Conservation (phyloP, 164 flowering plant species). For the Nymphaea thermarum region DNA sequence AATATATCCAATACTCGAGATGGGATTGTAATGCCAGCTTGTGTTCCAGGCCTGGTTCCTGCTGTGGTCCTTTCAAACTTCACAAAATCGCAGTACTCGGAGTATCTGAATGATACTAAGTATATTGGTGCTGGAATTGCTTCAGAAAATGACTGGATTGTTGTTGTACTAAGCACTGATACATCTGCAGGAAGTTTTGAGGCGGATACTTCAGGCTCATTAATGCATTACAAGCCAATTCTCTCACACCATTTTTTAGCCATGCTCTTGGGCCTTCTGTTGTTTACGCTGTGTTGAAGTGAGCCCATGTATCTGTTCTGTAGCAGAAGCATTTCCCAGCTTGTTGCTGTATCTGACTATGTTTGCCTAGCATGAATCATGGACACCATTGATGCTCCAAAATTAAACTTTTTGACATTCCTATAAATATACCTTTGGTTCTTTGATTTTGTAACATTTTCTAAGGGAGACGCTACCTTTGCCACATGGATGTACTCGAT, state of each 20-base stretch:
- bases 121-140: slow-evolving; percentile 49
- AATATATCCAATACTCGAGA: slow-evolving; percentile 46
- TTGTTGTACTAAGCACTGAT: slow-evolving; percentile 42
- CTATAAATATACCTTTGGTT: too few relatives aligned
- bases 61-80: slow-evolving; percentile 51
- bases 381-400: not conserved
- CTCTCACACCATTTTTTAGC: not conserved
- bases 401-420: too few relatives aligned
- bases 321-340: not conserved
- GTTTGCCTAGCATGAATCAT: not conserved
- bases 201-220: slow-evolving; percentile 12
- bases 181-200: slow-evolving; percentile 34
- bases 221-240: not conserved
- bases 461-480: too few relatives aligned
- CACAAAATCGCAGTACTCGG: slow-evolving; percentile 49
- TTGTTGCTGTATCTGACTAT: not conserved
- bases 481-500: too few relatives aligned
- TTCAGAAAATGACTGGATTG: slow-evolving; percentile 54
- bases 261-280: not conserved
- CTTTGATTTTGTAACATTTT: too few relatives aligned
- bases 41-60: slow-evolving; percentile 47
- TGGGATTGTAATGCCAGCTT: slow-evolving; percentile 56
- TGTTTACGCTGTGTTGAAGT: not conserved
- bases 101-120: slow-evolving; percentile 31
- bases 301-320: not conserved